Conservation (phyloP, 208 protist species). For the Crithidia mellificae region DNA sequence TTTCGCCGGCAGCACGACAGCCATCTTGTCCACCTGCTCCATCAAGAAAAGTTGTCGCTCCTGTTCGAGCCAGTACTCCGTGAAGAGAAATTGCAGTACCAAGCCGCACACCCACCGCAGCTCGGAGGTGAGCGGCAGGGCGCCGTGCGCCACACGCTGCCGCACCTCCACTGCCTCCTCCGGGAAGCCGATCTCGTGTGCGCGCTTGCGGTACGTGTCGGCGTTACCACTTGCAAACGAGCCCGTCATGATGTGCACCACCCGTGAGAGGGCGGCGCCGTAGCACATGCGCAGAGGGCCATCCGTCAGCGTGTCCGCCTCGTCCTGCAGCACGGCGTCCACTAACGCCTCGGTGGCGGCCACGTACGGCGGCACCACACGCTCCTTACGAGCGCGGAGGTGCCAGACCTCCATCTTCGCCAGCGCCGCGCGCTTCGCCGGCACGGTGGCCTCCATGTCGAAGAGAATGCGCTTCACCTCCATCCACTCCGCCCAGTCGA, state of each 20-base stretch:
- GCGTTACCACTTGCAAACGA: slow-evolving; percentile 54
- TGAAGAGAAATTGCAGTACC: slow-evolving; percentile 78
- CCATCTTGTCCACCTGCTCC: slow-evolving; percentile 28
- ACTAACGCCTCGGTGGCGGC: slow-evolving; percentile 71
- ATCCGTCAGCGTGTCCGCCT: slow-evolving; percentile 24
- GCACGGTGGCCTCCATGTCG: slow-evolving; percentile 21
- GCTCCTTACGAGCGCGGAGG: slow-evolving; percentile 54
- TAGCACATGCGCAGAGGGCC: slow-evolving; percentile 44
- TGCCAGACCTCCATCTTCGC: slow-evolving; percentile 54
- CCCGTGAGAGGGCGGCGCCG: slow-evolving; percentile 75
- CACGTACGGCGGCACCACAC: slow-evolving; percentile 66
- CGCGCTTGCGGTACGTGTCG: slow-evolving; percentile 83
- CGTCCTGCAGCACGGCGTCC: slow-evolving; percentile 60
- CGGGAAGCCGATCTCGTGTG: slow-evolving; percentile 68
- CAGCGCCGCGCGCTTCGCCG: slow-evolving; percentile 51
- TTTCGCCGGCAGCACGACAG: neutral
- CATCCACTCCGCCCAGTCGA: slow-evolving; percentile 67
- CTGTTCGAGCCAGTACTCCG: slow-evolving; percentile 77
- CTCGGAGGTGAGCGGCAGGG: slow-evolving; percentile 64
- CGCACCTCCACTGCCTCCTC: slow-evolving; percentile 88
- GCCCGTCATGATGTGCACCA: slow-evolving; percentile 86
- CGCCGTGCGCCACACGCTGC: slow-evolving; percentile 83
- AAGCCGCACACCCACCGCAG: slow-evolving; percentile 79
- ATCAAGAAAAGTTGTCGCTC: slow-evolving; percentile 59
- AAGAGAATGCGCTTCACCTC: slow-evolving; percentile 70